Base-by-base conservation (phyloP, 1,284 basidiomycete species). In the Ceratobasidium sp. region DNA sequence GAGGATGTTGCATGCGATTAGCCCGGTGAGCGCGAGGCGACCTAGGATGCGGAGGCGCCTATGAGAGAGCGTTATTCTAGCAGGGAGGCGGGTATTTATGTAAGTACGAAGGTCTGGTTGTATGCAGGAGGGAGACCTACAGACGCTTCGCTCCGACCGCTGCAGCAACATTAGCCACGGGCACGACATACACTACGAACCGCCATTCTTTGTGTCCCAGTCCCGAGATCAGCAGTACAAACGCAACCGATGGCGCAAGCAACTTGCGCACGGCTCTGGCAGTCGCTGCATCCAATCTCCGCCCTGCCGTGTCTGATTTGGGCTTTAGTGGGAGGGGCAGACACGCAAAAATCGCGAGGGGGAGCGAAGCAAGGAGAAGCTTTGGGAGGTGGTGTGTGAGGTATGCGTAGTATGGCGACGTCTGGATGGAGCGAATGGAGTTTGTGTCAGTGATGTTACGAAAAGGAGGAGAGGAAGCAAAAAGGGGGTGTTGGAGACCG, bases 191-290 rank as follows among this genome's bases (percentile, higher is more conserved):
- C 6, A 95, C 85, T 74, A 98, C 84, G 80, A 99, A 99, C 3
- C 96, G 86, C 96, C 96, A 98, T 81, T 99, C 97, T 78, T 96
- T 96, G 80, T 96, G 94, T 0, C 87, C 90, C 0, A 98, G 83
- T 21, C 79, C 82, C 77, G 93, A 95, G 77, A 99, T 86, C 0
- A 90, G 79, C 0, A 76, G 80, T 0, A 96, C 78, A 77, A 94
- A 92, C 0, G 79, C 75, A 0, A 88, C 33, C 0, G 86, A 80
- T 0, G 89, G 86, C 12, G 86, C 61, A 4, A 92, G 77, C 49
- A 91, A 78, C 0, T 81, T 77, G 18, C 86, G 83, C 51, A 61
- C 36, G 0, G 81, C 77, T 18, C 86, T 82, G 53, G 51, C 23
- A 87, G 81, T 21, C 85, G 83, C 3, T 30, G 38, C 63, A 40